Conservation (phyloP, 2,329 filamentous ascomycete species). For the Epichloe brachyelytri region DNA sequence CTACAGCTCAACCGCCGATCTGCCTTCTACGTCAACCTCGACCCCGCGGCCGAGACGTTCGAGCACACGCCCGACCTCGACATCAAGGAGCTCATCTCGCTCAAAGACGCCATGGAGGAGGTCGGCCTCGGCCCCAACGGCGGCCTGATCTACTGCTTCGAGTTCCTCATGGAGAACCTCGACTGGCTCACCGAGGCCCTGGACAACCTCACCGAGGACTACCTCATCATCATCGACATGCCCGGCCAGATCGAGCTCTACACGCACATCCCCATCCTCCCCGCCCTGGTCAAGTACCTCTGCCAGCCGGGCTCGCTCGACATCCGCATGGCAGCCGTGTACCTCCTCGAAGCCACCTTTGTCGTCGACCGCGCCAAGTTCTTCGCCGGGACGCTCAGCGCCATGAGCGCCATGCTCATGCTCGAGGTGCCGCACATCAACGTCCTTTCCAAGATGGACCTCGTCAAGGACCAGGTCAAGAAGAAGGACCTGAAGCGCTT, state of each 20-base stretch:
- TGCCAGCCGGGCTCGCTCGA: constrained; percentile 69
- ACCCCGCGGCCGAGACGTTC: constrained; percentile 89
- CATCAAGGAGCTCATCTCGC: constrained; percentile 86
- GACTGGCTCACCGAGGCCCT: constrained; percentile 81
- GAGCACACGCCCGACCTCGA: constrained; percentile 85
- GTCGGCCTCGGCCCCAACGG: constrained; percentile 83
- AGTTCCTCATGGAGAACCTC: constrained; percentile 87
- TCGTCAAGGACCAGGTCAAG: constrained; percentile 78
- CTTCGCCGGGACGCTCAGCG: constrained; percentile 87
- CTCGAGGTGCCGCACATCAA: constrained; percentile 95
- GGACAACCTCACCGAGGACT: constrained; percentile 80
- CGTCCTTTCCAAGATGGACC: constrained; percentile 93
- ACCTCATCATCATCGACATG: constrained; percentile 97
- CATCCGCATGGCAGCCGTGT: constrained; percentile 83
- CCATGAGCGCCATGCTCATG: constrained; percentile 99
- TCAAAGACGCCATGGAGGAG: constrained; percentile 95
- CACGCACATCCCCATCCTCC: constrained; percentile 88
- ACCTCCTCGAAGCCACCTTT: constrained; percentile 91
- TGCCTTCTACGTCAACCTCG: constrained; percentile 95
- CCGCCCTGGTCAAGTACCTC: constrained; percentile 69
- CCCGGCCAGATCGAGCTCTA: constrained; percentile 98
- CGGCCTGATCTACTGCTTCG: constrained; percentile 90
- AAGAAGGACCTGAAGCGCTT: constrained; percentile 85
- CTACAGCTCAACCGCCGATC: constrained; percentile 84
- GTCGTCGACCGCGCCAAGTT: constrained; percentile 94